Evolutionary conservation across 2,329 filamentous ascomycete genomes (phyloP), one percentile per base, ranked within the genome.

Genomic region (Diaporthe ampelina): DNA sequence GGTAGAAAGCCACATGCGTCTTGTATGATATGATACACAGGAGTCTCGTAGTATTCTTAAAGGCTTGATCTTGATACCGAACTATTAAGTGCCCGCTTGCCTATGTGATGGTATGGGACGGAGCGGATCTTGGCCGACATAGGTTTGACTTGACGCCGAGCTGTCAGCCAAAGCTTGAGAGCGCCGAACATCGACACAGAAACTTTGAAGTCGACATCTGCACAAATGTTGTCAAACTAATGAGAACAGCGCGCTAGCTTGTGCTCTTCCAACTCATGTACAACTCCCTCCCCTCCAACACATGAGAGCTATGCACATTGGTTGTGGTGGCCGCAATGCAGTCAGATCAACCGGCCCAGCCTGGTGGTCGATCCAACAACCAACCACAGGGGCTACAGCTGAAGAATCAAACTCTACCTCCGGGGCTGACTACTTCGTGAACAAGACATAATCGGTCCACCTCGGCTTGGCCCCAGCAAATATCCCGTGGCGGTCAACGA

Each of bases 1-100:
- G 65, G 65, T 68, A 74, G 72, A 71, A 71, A 59, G 59, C 67
- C 72, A 74, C 58, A 24, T 59, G 32, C 59, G 57, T 73, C 58
- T 67, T 74, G 74, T 74, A 75, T 58, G 69, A 56, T 74, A 68
- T 68, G 45, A 68, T 68, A 68, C 48, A 73, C 67, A 68, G 72
- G 67, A 72, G 65, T 75, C 45, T 26, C 70, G 61, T 71, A 71
- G 48, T 73, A 35, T 40, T 67, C 24, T 37, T n/a, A 26, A 68
- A 45, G 50, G 26, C 59, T 68, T 75, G 35, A 67, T 58, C 48
- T 73, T 69, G 50, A 59, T 71, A 70, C 35, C 65, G 54, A 56
- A 32, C 32, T 10, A 35, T 26, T 15, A 0, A 10, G 15, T 40
- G 40, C n/a, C 40, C 40, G 29, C n/a, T 19, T 19, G 2, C n/a